Evolutionary conservation across 2,329 filamentous ascomycete species (phyloP).

Genomic region (Fusarium nygamai): DNA sequence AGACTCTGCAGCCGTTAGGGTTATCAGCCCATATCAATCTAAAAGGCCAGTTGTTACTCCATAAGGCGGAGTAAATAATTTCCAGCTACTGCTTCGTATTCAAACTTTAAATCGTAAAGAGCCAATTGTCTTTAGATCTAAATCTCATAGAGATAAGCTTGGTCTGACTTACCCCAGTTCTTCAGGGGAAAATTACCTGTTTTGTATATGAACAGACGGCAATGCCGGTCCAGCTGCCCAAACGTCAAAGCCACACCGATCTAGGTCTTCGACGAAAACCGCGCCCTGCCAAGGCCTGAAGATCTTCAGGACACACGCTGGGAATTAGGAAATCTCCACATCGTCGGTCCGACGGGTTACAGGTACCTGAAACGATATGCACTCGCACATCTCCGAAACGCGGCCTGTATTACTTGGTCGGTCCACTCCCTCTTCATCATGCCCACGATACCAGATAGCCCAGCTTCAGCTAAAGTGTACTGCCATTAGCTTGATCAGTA

Average conservation of each 20-base stretch:
- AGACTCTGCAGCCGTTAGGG: neutral
- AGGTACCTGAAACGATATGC: neutral
- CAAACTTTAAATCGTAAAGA: neutral
- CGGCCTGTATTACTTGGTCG: neutral
- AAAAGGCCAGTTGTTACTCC: neutral
- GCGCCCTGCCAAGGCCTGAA: neutral
- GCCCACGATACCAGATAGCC: neutral
- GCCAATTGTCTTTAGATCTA: neutral
- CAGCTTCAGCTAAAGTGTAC: neutral
- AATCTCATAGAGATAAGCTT: neutral
- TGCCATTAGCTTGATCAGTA: neutral
- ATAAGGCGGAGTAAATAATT: neutral
- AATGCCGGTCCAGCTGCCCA: neutral
- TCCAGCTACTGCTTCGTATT: neutral
- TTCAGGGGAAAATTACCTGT: neutral
- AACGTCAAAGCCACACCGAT: neutral
- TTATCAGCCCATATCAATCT: neutral
- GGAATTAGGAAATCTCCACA: neutral
- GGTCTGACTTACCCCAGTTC: too few species aligned
- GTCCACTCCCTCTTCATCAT: neutral
- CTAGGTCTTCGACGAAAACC: neutral
- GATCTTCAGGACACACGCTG: neutral
- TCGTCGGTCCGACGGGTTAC: neutral
- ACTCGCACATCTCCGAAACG: neutral
- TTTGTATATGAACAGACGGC: neutral